A percentile compares a stretch with the other conserved stretches of the same genome.
These are phyloP conservation scores for Cystobasidiaceae sp. DNA, from an alignment of 1,284 basidiomycete genomes.

Conservation along the genomic window DNA sequence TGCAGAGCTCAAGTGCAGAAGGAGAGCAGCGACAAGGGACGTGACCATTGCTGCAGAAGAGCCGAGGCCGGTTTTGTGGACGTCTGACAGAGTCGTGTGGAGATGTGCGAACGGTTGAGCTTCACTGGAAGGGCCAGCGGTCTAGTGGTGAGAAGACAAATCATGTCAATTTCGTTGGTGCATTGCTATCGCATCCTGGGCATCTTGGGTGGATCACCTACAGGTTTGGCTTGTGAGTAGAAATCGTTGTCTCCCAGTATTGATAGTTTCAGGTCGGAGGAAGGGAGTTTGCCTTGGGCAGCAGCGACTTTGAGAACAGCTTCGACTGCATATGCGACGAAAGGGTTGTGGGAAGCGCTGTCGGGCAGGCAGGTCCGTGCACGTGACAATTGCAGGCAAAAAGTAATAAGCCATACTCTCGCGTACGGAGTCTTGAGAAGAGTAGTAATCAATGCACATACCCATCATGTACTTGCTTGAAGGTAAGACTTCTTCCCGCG, in stretches of 20 bases:
- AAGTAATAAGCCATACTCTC: too few relatives aligned
- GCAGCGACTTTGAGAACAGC: constrained; percentile 65
- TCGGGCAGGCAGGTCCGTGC: background rate
- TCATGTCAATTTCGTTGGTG: too few relatives aligned
- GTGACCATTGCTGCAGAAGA: constrained; percentile 96
- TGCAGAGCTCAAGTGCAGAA: constrained; percentile 62
- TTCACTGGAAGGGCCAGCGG: constrained; percentile 56
- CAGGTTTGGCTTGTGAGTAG: constrained; percentile 70
- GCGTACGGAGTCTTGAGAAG: too few relatives aligned
- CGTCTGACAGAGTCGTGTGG: constrained; percentile 63
- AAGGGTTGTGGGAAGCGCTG: constrained; percentile 63
- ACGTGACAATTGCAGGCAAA: too few relatives aligned
- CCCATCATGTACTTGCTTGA: constrained; percentile 28
- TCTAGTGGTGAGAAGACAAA: constrained; percentile 50
- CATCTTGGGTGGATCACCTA: background rate
- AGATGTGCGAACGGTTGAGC: constrained; percentile 66
- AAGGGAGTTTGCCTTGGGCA: constrained; percentile 39
- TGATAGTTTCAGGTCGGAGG: constrained; percentile 61
- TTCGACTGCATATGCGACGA: constrained; percentile 79
- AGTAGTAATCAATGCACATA: background rate
- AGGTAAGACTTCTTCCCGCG: background rate
- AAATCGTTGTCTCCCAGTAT: constrained; percentile 96
- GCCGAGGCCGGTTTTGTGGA: constrained; percentile 97
- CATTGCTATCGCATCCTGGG: too few relatives aligned
- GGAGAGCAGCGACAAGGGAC: constrained; percentile 78